Evolutionary conservation across 257 asterid species (phyloP).

Genomic region (Petrea volubilis): DNA sequence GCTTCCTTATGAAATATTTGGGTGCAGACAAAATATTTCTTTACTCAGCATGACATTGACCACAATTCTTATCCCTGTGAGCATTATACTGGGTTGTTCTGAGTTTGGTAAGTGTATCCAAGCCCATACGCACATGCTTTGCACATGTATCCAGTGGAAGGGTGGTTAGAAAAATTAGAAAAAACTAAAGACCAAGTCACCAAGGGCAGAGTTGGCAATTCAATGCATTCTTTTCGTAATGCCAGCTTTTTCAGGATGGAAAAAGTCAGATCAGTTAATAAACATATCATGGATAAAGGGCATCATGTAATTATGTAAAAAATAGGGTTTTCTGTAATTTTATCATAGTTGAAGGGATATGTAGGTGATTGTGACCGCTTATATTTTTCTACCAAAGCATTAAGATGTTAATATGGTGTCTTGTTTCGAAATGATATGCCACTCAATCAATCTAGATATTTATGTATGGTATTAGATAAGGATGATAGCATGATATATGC

Average conservation of each 20-base stretch:
- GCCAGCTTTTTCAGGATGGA: background rate
- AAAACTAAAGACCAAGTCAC: background rate
- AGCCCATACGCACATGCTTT: background rate
- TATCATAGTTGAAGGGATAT: background rate
- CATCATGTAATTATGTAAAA: background rate
- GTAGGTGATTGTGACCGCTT: background rate
- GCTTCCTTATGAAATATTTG: no score
- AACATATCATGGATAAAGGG: background rate
- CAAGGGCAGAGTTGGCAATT: background rate
- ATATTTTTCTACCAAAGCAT: constrained; percentile 4
- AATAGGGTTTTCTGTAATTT: background rate
- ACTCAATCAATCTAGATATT: constrained; percentile 11
- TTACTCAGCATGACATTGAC: no score
- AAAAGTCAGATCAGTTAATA: background rate
- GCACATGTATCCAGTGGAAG: background rate
- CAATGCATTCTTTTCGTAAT: background rate
- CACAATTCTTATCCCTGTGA: no score
- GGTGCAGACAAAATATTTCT: no score
- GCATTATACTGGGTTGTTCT: no score
- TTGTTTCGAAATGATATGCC: background rate
- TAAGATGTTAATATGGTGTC: background rate
- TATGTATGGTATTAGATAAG: background rate
- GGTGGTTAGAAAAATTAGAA: background rate
- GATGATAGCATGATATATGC: constrained; percentile 22
- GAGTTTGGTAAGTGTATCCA: background rate